phyloP scores from a whole-genome alignment of 371 early-diverging fungal species.

The Apophysomyces trapeziformis region DNA sequence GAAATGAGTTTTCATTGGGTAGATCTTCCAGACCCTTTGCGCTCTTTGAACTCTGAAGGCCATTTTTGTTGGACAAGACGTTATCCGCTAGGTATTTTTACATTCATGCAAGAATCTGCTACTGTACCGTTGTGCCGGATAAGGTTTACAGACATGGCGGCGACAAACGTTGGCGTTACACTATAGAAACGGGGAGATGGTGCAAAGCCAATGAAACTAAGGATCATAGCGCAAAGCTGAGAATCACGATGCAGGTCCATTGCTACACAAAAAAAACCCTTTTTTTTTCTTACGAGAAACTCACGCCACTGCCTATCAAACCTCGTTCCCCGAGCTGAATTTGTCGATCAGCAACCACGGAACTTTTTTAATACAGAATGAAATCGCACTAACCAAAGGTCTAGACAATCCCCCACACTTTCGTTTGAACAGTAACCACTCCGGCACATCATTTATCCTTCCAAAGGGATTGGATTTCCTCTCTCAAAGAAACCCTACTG shows the following conservation, averaged over 20 bases:
- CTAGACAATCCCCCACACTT: conserved; percentile 12
- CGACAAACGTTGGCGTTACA: conserved; percentile 8
- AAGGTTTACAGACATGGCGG: background rate
- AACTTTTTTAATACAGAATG: conserved; percentile 7
- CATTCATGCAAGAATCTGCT: conserved; percentile 6
- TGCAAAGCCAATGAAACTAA: background rate
- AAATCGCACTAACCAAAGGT: background rate
- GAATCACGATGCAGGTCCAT: conserved; percentile 8
- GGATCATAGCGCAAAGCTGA: background rate
- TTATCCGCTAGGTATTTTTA: conserved; percentile 6
- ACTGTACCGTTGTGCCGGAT: conserved; percentile 11
- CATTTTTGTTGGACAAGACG: conserved; percentile 6
- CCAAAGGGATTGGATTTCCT: too few relatives aligned
- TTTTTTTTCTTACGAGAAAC: conserved; percentile 6
- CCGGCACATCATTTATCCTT: too few relatives aligned
- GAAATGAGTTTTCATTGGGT: background rate
- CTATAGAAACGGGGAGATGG: conserved; percentile 4
- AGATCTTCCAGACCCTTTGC: conserved; percentile 10
- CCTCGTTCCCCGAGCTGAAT: conserved; percentile 11
- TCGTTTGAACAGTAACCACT: background rate
- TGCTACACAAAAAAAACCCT: conserved; percentile 7
- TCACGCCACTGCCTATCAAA: conserved; percentile 11
- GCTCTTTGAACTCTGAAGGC: conserved; percentile 5
- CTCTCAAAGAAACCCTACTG: too few relatives aligned
- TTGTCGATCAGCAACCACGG: conserved; percentile 12